Evolutionary conservation across 1,284 basidiomycete genomes (phyloP), one percentile per base, ranked within the genome.

Genomic region (Papiliotrema laurentii): DNA sequence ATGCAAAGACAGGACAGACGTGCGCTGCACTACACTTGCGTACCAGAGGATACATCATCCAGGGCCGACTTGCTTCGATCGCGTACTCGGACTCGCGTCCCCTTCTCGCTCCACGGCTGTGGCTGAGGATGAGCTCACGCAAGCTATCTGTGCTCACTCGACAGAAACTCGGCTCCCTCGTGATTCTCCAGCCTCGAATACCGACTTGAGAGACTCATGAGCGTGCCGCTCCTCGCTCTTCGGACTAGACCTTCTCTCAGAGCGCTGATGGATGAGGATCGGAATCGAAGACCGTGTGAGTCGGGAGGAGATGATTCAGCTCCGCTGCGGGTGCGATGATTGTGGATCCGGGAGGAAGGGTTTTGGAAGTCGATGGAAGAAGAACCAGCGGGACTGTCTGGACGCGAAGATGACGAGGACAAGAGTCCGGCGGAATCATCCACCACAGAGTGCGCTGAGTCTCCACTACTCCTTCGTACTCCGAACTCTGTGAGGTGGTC

Each of bases 221-320:
- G 3, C 19, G 50, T 52, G 16, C 50, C 50, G 22, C 45, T 48
- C n/a, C 46, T 40, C 10, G 31, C 45, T 19, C 50, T 14, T 25
- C 39, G 43, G 16, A 48, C 19, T n/a, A 48, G 5, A 19, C 40
- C 26, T 34, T 41, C 37, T 11, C 19, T 30, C 18, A 52, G 26
- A 19, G 44, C 21, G 13, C 26, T 33, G 28, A 52, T 30, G 21
- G 40, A 43, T 18, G 50, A 48, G 27, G 50, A 52, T 22, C 50
- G 5, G 3, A 42, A 45, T 36, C 45, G 33, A 25, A 18, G 28
- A 5, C 28, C 19, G 5, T 31, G 19, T 14, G 43, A n/a, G 9
- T 6, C 9, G 16, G 19, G 14, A 7, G 30, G 14, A 34, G 35
- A 16, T 16, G 30, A 31, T 31, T 16, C 30, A 31, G 30, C 30